Evolutionary conservation across 2,329 filamentous ascomycete species (phyloP).

Genomic region (Botrytis porri): DNA sequence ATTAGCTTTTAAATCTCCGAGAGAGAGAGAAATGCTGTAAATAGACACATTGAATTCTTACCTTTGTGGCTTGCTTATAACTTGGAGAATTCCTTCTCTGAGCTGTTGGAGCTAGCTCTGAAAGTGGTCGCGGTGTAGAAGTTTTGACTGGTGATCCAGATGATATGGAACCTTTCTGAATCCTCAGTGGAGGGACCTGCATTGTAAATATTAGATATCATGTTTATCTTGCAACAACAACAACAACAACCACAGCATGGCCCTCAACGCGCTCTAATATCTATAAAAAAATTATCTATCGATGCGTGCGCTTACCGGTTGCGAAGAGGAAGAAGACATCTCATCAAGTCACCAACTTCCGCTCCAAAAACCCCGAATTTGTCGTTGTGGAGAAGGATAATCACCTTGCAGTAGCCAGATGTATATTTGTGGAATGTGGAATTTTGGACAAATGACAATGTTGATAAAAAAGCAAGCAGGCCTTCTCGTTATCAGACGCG

Average conservation of each 20-base stretch:
- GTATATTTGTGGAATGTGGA: conserved; percentile 20
- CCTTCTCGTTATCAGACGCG: conserved; percentile 1
- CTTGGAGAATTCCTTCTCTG: conserved; percentile 88
- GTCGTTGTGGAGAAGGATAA: conserved; percentile 11
- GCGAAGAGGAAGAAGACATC: conserved; percentile 33
- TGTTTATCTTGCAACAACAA: background rate
- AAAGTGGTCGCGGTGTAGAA: conserved; percentile 69
- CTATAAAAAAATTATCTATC: no score
- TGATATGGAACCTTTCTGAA: conserved; percentile 64
- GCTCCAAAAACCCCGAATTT: background rate
- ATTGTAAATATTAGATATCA: conserved; percentile 12
- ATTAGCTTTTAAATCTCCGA: conserved; percentile 35
- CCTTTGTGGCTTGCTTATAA: conserved; percentile 74
- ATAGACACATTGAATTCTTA: conserved; percentile 42
- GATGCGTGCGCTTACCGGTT: conserved; percentile 28
- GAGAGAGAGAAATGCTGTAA: conserved; percentile 23
- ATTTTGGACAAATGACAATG: conserved; percentile 18
- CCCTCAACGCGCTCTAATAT: background rate
- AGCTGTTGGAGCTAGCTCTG: conserved; percentile 84
- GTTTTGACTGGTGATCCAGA: conserved; percentile 60
- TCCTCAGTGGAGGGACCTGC: conserved; percentile 74
- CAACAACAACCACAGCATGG: background rate
- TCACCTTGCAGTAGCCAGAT: conserved; percentile 21
- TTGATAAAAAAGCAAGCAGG: background rate
- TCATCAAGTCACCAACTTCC: conserved; percentile 16